These are phyloP conservation scores for Purshia tridentata DNA, from an alignment of 306 rosid species.

Conservation along the genomic window DNA sequence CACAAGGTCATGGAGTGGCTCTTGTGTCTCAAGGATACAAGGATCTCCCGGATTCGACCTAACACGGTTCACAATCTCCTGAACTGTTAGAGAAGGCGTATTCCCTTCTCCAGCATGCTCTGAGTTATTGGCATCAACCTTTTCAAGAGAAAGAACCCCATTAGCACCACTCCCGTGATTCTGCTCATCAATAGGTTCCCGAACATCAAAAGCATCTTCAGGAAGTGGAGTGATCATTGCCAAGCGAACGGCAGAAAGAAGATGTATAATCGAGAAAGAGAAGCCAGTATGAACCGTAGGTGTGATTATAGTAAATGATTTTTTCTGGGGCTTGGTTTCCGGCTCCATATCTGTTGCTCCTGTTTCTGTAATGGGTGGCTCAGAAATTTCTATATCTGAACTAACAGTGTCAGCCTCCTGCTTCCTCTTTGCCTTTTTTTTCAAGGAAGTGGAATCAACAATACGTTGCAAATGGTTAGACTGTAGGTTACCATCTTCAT, in stretches of 20 bases:
- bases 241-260: slow-evolving; percentile 92
- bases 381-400: slow-evolving; percentile 65
- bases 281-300: slow-evolving; percentile 94
- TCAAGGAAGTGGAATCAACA: slow-evolving; percentile 49
- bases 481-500: slow-evolving; percentile 45
- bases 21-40: slow-evolving; percentile 93
- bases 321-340: slow-evolving; percentile 84
- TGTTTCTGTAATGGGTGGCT: slow-evolving; percentile 45
- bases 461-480: slow-evolving; percentile 33
- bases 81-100: slow-evolving; percentile 66
- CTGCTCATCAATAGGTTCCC: slow-evolving; percentile 50
- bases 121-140: slow-evolving; percentile 32
- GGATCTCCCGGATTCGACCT: slow-evolving; percentile 95
- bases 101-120: slow-evolving; percentile 52
- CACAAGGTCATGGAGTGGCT: slow-evolving; percentile 94
- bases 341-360: slow-evolving; percentile 62
- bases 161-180: slow-evolving; percentile 41
- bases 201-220: slow-evolving; percentile 58
- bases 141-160: slow-evolving; percentile 44
- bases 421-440: slow-evolving; percentile 71
- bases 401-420: slow-evolving; percentile 49
- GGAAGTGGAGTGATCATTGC: slow-evolving; percentile 76
- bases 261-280: slow-evolving; percentile 90
- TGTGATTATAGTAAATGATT: slow-evolving; percentile 70
- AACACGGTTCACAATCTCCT: slow-evolving; percentile 80